Percentiles rank a stretch among this genome's conserved stretches.
phyloP scores from a whole-genome alignment of 441 rosid species.

The Jatropha multifida region DNA sequence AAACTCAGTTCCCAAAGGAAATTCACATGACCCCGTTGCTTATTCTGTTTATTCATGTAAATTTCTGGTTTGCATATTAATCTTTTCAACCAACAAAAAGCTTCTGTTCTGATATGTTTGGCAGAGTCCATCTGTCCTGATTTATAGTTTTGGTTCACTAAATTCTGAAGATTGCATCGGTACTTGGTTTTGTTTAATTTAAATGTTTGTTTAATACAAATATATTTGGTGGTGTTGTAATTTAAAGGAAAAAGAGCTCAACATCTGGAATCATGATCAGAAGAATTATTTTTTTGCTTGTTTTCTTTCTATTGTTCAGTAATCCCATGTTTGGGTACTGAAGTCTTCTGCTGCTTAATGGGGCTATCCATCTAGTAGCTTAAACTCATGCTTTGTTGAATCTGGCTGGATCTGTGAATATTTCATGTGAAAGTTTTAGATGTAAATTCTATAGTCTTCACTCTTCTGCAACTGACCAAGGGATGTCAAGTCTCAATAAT shows the following conservation, averaged over 20 bases:
- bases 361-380: background rate
- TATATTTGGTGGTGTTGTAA: background rate
- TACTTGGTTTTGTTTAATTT: background rate
- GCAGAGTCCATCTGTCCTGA: background rate
- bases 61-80: background rate
- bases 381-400: constrained; percentile 4
- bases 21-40: background rate
- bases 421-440: background rate
- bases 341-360: background rate
- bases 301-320: background rate
- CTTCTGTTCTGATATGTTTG: background rate
- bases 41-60: background rate
- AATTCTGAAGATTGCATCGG: background rate
- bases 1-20: background rate
- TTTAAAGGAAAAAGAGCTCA: background rate
- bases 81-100: background rate
- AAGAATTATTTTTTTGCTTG: background rate
- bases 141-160: background rate
- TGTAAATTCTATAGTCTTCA: background rate
- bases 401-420: background rate
- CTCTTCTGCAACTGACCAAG: constrained; percentile 11
- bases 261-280: background rate
- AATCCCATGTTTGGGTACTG: background rate
- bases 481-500: background rate
- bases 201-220: background rate